Evolutionary conservation across 345 rosid species (phyloP), one percentile per base, ranked within the genome.

Genomic region (Kandelia obovata): DNA sequence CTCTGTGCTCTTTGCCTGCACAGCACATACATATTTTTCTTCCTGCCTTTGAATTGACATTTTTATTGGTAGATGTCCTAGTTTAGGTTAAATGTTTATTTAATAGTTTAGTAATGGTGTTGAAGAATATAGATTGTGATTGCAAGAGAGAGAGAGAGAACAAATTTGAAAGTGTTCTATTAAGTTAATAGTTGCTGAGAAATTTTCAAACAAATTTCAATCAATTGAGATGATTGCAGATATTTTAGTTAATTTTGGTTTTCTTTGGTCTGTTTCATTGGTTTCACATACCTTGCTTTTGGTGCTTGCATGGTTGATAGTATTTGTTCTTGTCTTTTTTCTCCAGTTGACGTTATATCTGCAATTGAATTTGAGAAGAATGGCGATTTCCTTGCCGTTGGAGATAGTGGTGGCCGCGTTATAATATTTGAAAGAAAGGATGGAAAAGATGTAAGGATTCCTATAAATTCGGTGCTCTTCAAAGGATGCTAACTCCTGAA

Each of bases 371-470:
- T 84, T 57, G 83, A 88, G 52, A 84, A 74, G 77, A 83, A 53
- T 17, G 93, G 93, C 13, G 82, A 82, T 73, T 75, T 81, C 80
- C 82, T 88, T 4, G 90, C 87, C 7, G 88, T 79, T 62, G 90
- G 90, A 67, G 89, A 88, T 66, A 80, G 74, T 13, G 88, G 90
- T 47, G 93, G 90, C 55, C 90, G 90, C 66, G 75, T 88, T 55
- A 79, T 86, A 2, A 75, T 88, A 31, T 88, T 88, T 34, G 79
- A 84, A 67, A 72, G 84, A 47, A 76, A 70, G 52, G 73, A 72
- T 64, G 78, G 70, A 27, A 72, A 80, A 73, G 34, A 69, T 57
- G 86, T 83, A 65, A 79, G 75, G 39, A 52, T 65, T 79, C 37
- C 46, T 5, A 2, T 43, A 17, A 3, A 13, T 13, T 43, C 5